Evolutionary conservation across 2,329 filamentous ascomycete genomes (phyloP).

Genomic region (Penicillium sp.): DNA sequence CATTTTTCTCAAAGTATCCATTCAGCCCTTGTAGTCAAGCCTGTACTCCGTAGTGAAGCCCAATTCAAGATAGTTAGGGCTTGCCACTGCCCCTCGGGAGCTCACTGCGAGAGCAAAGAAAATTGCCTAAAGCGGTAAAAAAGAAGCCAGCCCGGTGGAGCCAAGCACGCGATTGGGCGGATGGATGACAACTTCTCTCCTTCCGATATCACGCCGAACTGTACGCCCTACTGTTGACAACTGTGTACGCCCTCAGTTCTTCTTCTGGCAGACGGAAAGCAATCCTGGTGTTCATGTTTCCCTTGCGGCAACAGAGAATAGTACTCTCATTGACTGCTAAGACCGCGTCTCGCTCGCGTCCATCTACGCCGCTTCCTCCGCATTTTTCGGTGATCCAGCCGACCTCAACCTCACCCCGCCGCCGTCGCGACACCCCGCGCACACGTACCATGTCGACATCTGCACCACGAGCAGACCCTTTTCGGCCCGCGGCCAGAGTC

Average conservation of each 20-base stretch:
- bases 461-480: slow-evolving; percentile 36
- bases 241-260: not conserved
- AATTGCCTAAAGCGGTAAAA: not conserved
- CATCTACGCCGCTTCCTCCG: not conserved
- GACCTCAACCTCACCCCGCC: slow-evolving; percentile 13
- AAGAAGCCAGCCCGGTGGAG: not conserved
- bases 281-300: not conserved
- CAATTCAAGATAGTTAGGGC: no score
- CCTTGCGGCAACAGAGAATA: not conserved
- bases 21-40: not conserved
- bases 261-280: not conserved
- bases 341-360: not conserved
- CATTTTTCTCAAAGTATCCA: not conserved
- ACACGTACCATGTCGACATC: slow-evolving; percentile 39
- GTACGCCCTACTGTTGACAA: not conserved
- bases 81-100: no score
- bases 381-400: slow-evolving; percentile 2
- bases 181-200: not conserved
- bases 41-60: no score
- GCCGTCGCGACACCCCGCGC: slow-evolving; percentile 2
- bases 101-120: not conserved
- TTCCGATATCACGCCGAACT: slow-evolving; percentile 2
- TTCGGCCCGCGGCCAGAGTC: slow-evolving; percentile 46
- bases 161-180: slow-evolving; percentile 5
- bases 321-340: not conserved